These are phyloP conservation scores for Claviceps fusiformis DNA, from an alignment of 2,329 filamentous ascomycete genomes.

Conservation along the genomic window DNA sequence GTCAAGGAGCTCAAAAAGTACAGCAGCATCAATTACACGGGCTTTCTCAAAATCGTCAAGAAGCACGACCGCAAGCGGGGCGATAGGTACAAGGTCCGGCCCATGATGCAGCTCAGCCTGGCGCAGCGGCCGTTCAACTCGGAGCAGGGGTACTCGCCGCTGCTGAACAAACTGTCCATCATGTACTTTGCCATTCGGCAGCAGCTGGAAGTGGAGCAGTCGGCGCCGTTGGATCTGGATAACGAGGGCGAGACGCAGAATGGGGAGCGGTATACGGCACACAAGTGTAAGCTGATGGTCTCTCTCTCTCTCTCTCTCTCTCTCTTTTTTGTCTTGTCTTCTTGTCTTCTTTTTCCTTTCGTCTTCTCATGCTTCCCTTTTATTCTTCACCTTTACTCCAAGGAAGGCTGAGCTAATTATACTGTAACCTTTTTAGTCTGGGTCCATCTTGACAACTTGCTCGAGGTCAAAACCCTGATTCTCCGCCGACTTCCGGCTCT, in stretches of 20 bases:
- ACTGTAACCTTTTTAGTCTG: constrained; percentile 46
- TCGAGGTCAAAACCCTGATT: constrained; percentile 94
- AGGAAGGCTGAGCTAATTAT: too few relatives aligned
- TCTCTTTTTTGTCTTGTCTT: too few relatives aligned
- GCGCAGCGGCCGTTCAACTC: constrained; percentile 89
- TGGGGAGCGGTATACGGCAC: constrained; percentile 64
- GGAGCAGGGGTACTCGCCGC: constrained; percentile 72
- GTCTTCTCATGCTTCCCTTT: too few relatives aligned
- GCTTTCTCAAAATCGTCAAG: constrained; percentile 95
- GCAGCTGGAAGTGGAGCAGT: constrained; percentile 48
- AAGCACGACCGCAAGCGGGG: constrained; percentile 95
- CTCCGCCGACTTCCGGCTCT: constrained; percentile 80
- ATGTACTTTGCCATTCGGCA: constrained; percentile 94
- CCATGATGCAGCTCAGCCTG: constrained; percentile 81
- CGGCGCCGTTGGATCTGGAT: constrained; percentile 31
- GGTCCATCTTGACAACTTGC: constrained; percentile 88
- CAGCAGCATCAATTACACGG: constrained; percentile 92
- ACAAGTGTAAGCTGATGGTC: constrained; percentile 54
- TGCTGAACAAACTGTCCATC: constrained; percentile 80
- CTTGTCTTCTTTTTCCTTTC: too few relatives aligned
- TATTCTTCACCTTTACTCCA: neutral
- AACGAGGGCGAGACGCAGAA: constrained; percentile 43
- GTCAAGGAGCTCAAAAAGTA: constrained; percentile 90
- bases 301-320: too few relatives aligned
- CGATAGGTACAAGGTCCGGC: constrained; percentile 72